These are phyloP conservation scores for Phytophthora litchii DNA, from an alignment of 352 stramenopile species.

Conservation along the genomic window DNA sequence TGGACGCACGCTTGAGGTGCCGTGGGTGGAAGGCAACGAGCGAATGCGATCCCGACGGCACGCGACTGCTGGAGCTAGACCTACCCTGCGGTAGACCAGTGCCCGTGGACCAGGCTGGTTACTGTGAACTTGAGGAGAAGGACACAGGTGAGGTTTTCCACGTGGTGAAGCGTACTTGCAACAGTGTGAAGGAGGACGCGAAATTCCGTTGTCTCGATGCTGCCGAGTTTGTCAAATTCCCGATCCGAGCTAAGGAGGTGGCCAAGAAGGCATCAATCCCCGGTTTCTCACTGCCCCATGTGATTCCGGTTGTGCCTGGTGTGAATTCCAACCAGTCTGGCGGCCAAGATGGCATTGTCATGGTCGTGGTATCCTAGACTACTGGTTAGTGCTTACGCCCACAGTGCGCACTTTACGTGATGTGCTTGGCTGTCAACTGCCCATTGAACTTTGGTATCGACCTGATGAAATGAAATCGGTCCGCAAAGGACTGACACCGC, in stretches of 20 bases:
- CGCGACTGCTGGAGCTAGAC: constrained; percentile 17
- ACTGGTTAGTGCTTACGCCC: constrained; percentile 21
- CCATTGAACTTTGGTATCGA: constrained; percentile 62
- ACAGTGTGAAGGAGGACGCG: constrained; percentile 47
- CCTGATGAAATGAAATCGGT: constrained; percentile 35
- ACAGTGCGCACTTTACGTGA: constrained; percentile 20
- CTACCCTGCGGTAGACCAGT: constrained; percentile 22
- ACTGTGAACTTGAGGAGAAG: constrained; percentile 52
- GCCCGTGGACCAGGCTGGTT: constrained; percentile 39
- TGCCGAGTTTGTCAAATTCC: constrained; percentile 68
- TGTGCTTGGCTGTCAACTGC: constrained; percentile 31
- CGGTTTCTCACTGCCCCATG: constrained; percentile 17
- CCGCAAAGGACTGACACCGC: constrained; percentile 4
- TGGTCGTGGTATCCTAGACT: constrained; percentile 28
- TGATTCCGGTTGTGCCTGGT: constrained; percentile 11
- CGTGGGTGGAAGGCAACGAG: constrained; percentile 32
- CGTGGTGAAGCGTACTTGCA: constrained; percentile 54
- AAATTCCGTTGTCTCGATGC: constrained; percentile 59
- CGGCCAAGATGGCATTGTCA: constrained; percentile 25
- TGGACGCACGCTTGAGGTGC: constrained; percentile 30
- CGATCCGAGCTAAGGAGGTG: constrained; percentile 35
- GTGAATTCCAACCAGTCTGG: constrained; percentile 16
- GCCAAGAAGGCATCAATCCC: constrained; percentile 28
- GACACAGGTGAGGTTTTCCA: constrained; percentile 34
- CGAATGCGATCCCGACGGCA: constrained; percentile 27